phyloP scores from a whole-genome alignment of 345 rosid species.

The Dipteronia sinensis region DNA sequence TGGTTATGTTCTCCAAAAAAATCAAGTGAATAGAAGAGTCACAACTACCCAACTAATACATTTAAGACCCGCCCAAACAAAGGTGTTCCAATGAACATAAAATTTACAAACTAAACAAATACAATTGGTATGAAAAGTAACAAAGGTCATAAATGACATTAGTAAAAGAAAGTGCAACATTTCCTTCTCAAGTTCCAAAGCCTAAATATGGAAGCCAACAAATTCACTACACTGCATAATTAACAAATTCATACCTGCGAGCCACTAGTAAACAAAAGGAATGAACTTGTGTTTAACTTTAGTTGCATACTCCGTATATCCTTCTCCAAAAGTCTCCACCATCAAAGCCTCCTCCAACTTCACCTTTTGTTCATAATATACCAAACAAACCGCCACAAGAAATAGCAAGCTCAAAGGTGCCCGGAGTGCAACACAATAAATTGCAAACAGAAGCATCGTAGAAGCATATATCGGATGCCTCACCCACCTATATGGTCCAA shows the following conservation, averaged over 20 bases:
- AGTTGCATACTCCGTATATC: constrained; percentile 60
- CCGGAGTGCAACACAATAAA: constrained; percentile 65
- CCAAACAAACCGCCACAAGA: constrained; percentile 59
- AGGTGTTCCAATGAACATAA: background rate
- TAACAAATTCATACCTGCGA: constrained; percentile 42
- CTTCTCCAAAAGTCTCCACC: constrained; percentile 76
- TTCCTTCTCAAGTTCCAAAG: constrained; percentile 10
- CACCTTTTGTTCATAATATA: constrained; percentile 72
- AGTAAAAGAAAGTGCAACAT: background rate
- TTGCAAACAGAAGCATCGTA: constrained; percentile 64
- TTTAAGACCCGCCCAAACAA: constrained; percentile 11
- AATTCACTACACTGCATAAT: constrained; percentile 26
- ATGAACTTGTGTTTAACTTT: constrained; percentile 79
- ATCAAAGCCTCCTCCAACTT: constrained; percentile 71
- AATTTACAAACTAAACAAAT: background rate
- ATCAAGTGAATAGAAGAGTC: background rate
- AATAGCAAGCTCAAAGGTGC: constrained; percentile 77
- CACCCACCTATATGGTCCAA: constrained; percentile 91
- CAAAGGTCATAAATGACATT: background rate
- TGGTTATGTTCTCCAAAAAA: background rate
- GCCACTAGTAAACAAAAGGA: constrained; percentile 68
- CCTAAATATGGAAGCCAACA: constrained; percentile 15
- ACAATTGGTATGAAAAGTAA: constrained; percentile 11
- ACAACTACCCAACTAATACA: constrained; percentile 1
- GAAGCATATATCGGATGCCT: constrained; percentile 81